Percentiles rank a stretch among this genome's conserved stretches.
phyloP scores from a whole-genome alignment of 2,329 filamentous ascomycete species.

The Chaetothyriales sp. region DNA sequence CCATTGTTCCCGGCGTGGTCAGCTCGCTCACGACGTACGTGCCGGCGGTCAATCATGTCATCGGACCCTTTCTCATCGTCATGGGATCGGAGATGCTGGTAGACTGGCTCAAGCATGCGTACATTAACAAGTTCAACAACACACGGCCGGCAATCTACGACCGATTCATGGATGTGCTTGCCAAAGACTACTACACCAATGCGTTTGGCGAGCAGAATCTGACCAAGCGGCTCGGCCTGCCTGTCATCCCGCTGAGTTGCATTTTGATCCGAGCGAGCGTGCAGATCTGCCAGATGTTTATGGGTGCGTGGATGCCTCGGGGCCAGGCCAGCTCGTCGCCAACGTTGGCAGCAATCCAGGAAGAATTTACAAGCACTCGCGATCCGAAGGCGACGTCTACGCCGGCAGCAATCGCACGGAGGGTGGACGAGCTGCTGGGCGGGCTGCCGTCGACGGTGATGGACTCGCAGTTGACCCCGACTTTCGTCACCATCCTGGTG shows the following conservation, averaged over 20 bases:
- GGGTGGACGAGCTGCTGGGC: slow-evolving; percentile 26
- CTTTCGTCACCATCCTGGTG: slow-evolving; percentile 67
- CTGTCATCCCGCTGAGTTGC: slow-evolving; percentile 82
- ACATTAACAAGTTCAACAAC: slow-evolving; percentile 98
- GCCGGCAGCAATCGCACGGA: slow-evolving; percentile 39
- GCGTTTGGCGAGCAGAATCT: slow-evolving; percentile 85
- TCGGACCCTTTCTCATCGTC: slow-evolving; percentile 87
- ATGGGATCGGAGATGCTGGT: slow-evolving; percentile 94
- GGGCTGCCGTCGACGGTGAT: slow-evolving; percentile 30
- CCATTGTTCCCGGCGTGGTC: slow-evolving; percentile 55
- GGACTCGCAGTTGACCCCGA: slow-evolving; percentile 28
- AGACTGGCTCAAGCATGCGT: slow-evolving; percentile 93
- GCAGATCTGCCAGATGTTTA: slow-evolving; percentile 96
- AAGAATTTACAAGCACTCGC: slow-evolving; percentile 44
- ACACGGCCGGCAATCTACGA: slow-evolving; percentile 81
- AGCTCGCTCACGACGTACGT: slow-evolving; percentile 32
- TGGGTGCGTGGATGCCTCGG: slow-evolving; percentile 65
- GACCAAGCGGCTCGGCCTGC: slow-evolving; percentile 76
- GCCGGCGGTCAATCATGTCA: slow-evolving; percentile 54
- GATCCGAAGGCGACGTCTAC: slow-evolving; percentile 47
- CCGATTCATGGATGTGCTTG: slow-evolving; percentile 80
- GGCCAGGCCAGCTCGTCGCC: slow-evolving; percentile 21
- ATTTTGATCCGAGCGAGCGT: slow-evolving; percentile 87
- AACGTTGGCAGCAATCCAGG: slow-evolving; percentile 31
- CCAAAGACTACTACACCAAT: slow-evolving; percentile 96